Base-by-base conservation (phyloP, 768 basidiomycete species). In the Tylopilus felleus region DNA sequence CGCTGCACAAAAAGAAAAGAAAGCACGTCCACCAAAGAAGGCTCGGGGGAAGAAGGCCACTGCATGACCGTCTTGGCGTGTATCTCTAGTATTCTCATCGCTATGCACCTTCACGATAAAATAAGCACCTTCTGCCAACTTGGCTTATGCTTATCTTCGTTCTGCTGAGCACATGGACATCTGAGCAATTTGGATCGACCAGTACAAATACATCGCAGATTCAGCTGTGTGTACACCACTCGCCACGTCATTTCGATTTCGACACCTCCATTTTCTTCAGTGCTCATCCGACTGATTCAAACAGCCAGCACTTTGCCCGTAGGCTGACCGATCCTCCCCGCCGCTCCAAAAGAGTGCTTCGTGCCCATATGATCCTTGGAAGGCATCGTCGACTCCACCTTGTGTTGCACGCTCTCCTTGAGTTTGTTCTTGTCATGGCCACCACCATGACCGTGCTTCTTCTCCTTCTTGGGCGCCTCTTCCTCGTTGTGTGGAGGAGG, bases 1-100 rank as follows among this genome's bases (percentile, higher is more conserved):
- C 51, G 80, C 78, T 25, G 72, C 88, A 49, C 86, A 89, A 74
- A 83, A 79, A 66, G 84, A 86, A 70, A 86, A 81, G 71, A 90
- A 87, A 72, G 66, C 81, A 12, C 62, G 71, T 60, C 87, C 79
- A 65, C 74, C 80, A 46, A 90, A 82, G 80, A 90, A 90, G 76
- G 57, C 74, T 57, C 79, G 90, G 64, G 88, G 89, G 52, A 85
- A 83, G 78, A 90, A 88, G 74, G 69, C 62, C 19, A 27, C 51
- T 29, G 58, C 57, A 62, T 68, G 54, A 71, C 29, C 50, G 31
- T 45, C 40, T 52, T 35, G 31, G 51, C 57, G 40, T 71, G 60
- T 70, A 68, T 67, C 47, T 43, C 55, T 63, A 67, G 56, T 58
- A 48, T 51, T 55, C 12, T 47, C 36, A 57, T 58, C 27, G 36